These are phyloP conservation scores for Lachnellula subtilissima DNA, from an alignment of 2,329 filamentous ascomycete species.

Conservation along the genomic window DNA sequence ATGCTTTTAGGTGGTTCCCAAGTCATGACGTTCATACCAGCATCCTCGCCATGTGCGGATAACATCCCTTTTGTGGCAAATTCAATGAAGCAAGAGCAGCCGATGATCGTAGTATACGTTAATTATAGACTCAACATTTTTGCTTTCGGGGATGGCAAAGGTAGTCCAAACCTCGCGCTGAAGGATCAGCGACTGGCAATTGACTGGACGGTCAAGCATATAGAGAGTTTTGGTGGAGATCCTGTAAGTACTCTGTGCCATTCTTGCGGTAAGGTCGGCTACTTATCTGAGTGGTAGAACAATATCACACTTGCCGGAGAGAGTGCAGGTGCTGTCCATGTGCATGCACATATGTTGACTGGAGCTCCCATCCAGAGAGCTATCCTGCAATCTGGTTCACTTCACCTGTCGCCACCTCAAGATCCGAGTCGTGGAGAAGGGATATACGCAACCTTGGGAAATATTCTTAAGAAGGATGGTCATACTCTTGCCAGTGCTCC, in stretches of 20 bases:
- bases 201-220: constrained; percentile 28
- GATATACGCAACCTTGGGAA: too few relatives aligned
- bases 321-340: constrained; percentile 42
- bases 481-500: too few relatives aligned
- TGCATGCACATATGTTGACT: constrained; percentile 38
- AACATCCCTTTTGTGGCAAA: constrained; percentile 30
- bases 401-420: too few relatives aligned
- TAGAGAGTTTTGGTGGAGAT: constrained; percentile 29
- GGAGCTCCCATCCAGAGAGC: constrained; percentile 27
- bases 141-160: constrained; percentile 39
- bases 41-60: too few relatives aligned
- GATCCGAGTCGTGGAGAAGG: too few relatives aligned
- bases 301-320: constrained; percentile 41
- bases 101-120: constrained; percentile 38
- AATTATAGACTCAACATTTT: constrained; percentile 43
- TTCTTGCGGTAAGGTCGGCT: too few relatives aligned
- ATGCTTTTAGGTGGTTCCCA: too few relatives aligned
- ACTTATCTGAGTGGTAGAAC: constrained; percentile 19
- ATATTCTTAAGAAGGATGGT: too few relatives aligned
- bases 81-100: constrained; percentile 32
- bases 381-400: too few relatives aligned
- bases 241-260: constrained; percentile 10
- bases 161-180: constrained; percentile 34
- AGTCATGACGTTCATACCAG: too few relatives aligned
- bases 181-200: constrained; percentile 34